Percentiles rank a stretch among this genome's conserved stretches.
phyloP scores from a whole-genome alignment of 2,329 filamentous ascomycete species.

The Monosporascus sp. region DNA sequence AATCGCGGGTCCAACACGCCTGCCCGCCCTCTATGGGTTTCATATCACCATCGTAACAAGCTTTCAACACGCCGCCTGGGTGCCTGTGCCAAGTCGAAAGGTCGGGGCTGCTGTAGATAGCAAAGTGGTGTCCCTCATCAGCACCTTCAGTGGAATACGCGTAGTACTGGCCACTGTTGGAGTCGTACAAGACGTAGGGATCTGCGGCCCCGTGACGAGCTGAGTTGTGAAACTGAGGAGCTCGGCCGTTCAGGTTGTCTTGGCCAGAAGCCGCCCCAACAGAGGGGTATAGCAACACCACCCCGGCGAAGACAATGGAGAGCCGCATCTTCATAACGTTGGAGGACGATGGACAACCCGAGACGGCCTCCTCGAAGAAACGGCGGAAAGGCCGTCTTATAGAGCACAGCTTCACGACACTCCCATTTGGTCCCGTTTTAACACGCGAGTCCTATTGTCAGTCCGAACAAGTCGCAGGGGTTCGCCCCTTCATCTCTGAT shows the following conservation, averaged over 20 bases:
- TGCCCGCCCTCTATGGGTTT: slow-evolving; percentile 25
- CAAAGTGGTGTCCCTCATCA: slow-evolving; percentile 26
- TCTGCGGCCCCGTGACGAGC: slow-evolving; percentile 27
- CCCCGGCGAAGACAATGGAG: neutral
- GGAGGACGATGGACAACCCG: neutral
- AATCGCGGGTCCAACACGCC: slow-evolving; percentile 30
- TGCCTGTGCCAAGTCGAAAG: slow-evolving; percentile 30
- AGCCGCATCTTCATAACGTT: neutral
- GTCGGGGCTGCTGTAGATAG: slow-evolving; percentile 30
- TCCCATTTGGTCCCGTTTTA: neutral
- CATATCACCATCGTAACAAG: slow-evolving; percentile 25
- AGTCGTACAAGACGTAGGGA: slow-evolving; percentile 27
- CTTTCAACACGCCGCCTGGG: slow-evolving; percentile 26
- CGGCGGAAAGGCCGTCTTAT: neutral
- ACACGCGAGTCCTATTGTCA: neutral
- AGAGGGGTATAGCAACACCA: neutral
- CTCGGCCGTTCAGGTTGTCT: neutral
- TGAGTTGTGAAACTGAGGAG: slow-evolving; percentile 28
- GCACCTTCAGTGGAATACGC: slow-evolving; percentile 31
- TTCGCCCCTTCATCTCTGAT: no score
- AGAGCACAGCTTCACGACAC: neutral
- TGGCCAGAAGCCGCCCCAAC: neutral
- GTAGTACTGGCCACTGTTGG: slow-evolving; percentile 24
- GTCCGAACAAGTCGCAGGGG: neutral
- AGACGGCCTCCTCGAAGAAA: neutral